Evolutionary conservation across 1,284 basidiomycete genomes (phyloP), one percentile per base, ranked within the genome.

Genomic region (Ceratobasidium sp.): DNA sequence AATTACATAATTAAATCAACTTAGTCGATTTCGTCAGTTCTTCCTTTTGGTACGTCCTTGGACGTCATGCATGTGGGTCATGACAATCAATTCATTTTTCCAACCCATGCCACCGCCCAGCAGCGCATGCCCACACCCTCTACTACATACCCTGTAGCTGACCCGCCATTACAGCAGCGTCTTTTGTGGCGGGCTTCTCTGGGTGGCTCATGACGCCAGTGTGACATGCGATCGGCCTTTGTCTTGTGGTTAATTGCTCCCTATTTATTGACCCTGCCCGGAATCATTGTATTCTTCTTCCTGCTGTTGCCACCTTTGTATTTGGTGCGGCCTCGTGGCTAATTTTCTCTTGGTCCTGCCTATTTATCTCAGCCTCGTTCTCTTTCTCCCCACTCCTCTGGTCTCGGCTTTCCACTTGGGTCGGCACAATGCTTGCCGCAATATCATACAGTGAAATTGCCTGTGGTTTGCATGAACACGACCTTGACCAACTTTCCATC

Each of bases 71-170:
- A n/a, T n/a, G n/a, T n/a, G n/a, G n/a, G n/a, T n/a, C n/a, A n/a
- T n/a, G n/a, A n/a, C n/a, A n/a, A n/a, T n/a, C n/a, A n/a, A n/a
- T n/a, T n/a, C n/a, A n/a, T n/a, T n/a, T n/a, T n/a, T n/a, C n/a
- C n/a, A n/a, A n/a, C n/a, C n/a, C n/a, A n/a, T n/a, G n/a, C n/a
- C n/a, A n/a, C n/a, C n/a, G n/a, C n/a, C n/a, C 50, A 54, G 62
- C 64, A 59, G 70, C 59, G 70, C 23, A 64, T 74, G 70, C 70
- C 57, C 57, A 74, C 70, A 30, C 57, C 57, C 59, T 74, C 27
- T 1, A 74, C 70, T 18, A 8, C 27, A 48, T 74, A 74, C 38
- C 27, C 44, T 64, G 59, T 52, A 74, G 66, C 44, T 41, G 12
- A 38, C 7, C 23, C 59, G 57, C n/a, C n/a, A n/a, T n/a, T n/a